Evolutionary conservation across 1,139 yeast species (phyloP), one percentile per base, ranked within the genome.

Genomic region (Diutina pseudorugosa): DNA sequence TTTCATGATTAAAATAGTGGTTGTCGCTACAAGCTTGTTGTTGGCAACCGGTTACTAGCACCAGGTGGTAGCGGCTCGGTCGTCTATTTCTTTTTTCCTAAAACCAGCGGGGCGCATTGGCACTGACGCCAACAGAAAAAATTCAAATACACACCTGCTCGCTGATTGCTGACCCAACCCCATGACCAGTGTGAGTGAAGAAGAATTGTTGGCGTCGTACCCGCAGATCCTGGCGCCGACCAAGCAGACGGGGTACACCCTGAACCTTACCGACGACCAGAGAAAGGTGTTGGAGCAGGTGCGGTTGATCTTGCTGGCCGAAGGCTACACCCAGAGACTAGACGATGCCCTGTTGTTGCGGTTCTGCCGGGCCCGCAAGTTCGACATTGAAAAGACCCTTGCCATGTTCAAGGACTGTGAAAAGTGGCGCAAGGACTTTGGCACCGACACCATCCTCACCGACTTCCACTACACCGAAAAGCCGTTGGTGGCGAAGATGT

Each of bases 291-390:
- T 90, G 56, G 76, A 72, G 52, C 76, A 79, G 59, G 70, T 93
- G 56, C 80, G 83, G 60, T 73, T 72, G 33, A 72, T 75, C 54
- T 75, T 91, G 59, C 69, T 68, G 54, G 83, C 75, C 8, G 77
- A 74, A 54, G 96, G 95, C 2, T 89, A 75, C 70, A 76, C 71
- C 33, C 78, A 80, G 52, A 82, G 98, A 61, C 70, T 87, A 54
- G 98, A 93, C 67, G 95, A 88, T 62, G 87, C 96, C n/a, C 77
- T 94, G 5, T 71, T 93, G 66, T 77, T 89, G 63, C 82, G 98
- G 62, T 93, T 93, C 71, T 75, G 94, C 60, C 82, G 98, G 65
- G 98, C 98, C 19, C 83, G 98, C 68, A 91, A 90, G 76, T 93
- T 93, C 63, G 96, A 90, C 61, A 72, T 93, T 47, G 78, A 72